phyloP scores from a whole-genome alignment of 2,329 filamentous ascomycete species.

The Pseudophaeomoniella oleicola region DNA sequence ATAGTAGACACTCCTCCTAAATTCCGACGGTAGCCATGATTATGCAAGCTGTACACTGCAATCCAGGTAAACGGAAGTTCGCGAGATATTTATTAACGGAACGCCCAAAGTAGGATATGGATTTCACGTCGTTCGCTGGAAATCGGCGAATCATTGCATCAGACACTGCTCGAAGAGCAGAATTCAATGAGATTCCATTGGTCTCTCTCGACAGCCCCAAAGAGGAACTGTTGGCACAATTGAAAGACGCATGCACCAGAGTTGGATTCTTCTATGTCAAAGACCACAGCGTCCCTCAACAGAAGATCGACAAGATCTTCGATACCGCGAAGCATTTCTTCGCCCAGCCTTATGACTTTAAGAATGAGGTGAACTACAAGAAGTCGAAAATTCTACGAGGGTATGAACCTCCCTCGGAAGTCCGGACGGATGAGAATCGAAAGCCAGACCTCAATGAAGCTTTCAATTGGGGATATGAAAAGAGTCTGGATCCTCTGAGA shows the following conservation, averaged over 20 bases:
- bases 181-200: slow-evolving; percentile 2
- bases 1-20: no score
- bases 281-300: slow-evolving; percentile 12
- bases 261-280: slow-evolving; percentile 13
- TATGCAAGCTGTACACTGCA: no score
- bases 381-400: slow-evolving; percentile 6
- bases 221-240: slow-evolving; percentile 1
- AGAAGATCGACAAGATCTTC: slow-evolving; percentile 9
- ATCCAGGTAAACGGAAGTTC: no score
- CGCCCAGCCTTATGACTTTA: slow-evolving; percentile 4
- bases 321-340: slow-evolving; percentile 8
- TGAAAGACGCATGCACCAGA: slow-evolving; percentile 6
- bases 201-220: background rate
- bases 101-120: no score
- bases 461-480: slow-evolving; percentile 8
- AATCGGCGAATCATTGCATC: background rate
- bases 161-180: slow-evolving; percentile 1
- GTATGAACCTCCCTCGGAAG: slow-evolving; percentile 6
- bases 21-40: no score
- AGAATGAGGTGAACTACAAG: slow-evolving; percentile 7
- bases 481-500: slow-evolving; percentile 4
- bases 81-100: no score
- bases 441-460: slow-evolving; percentile 7
- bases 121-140: slow-evolving; percentile 1
- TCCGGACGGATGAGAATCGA: slow-evolving; percentile 1